Evolutionary conservation across 208 protist genomes (phyloP).

Genomic region (Ichthyophonus hoferi): DNA sequence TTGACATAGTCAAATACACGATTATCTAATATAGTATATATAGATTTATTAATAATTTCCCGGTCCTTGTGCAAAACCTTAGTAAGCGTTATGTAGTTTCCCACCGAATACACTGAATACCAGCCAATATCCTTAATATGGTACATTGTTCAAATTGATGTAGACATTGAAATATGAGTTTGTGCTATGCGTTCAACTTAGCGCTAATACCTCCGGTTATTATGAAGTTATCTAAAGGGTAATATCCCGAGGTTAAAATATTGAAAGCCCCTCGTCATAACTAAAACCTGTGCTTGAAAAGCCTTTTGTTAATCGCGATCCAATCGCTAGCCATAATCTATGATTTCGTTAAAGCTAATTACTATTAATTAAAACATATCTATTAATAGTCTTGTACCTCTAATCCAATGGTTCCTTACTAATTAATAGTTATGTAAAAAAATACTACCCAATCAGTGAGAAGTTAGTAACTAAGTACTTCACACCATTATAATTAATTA

Average conservation of each 20-base stretch:
- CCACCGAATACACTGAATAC: background rate
- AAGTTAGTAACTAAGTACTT: too few species aligned
- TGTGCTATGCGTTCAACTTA: background rate
- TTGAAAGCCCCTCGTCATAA: background rate
- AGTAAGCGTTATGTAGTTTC: background rate
- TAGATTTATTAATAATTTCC: constrained; percentile 1
- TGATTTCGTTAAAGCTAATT: too few species aligned
- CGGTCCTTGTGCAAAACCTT: too few species aligned
- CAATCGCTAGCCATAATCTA: too few species aligned
- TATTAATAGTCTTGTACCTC: too few species aligned
- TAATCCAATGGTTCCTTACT: background rate
- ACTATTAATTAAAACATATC: too few species aligned
- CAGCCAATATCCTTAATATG: background rate
- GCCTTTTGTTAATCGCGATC: background rate
- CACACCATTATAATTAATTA: too few species aligned
- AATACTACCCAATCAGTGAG: too few species aligned
- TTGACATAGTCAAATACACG: background rate
- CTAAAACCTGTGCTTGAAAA: background rate
- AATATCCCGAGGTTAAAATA: background rate
- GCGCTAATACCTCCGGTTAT: background rate
- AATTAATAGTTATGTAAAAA: background rate
- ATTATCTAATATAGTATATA: background rate
- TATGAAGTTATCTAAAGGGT: background rate
- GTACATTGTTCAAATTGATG: background rate
- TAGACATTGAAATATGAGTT: background rate